Conservation (phyloP, 2,329 filamentous ascomycete species). For the Leptographium galeiforme region DNA sequence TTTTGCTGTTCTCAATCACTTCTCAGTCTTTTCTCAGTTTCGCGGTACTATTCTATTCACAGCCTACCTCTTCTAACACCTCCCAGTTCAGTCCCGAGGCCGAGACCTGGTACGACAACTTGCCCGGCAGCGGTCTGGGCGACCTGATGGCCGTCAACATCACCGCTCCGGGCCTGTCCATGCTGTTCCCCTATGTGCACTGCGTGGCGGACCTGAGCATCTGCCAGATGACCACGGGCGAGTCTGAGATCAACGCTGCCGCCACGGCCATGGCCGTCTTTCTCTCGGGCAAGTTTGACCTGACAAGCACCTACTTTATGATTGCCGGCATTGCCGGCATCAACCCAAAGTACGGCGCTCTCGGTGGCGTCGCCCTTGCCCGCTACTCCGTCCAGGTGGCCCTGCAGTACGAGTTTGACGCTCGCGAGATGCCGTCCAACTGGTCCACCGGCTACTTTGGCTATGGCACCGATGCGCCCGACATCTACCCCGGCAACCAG, state of each 20-base stretch:
- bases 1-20: too few relatives aligned
- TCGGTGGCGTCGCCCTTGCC: constrained; percentile 53
- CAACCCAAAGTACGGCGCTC: constrained; percentile 52
- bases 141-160: constrained; percentile 44
- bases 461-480: constrained; percentile 41
- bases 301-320: constrained; percentile 56
- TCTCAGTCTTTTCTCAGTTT: neutral
- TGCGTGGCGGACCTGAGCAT: constrained; percentile 47
- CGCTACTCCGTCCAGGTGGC: constrained; percentile 61
- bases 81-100: constrained; percentile 48
- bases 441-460: constrained; percentile 58
- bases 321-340: constrained; percentile 62
- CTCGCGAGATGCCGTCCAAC: constrained; percentile 51
- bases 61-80: neutral
- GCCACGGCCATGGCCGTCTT: constrained; percentile 48
- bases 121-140: constrained; percentile 30
- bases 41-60: neutral
- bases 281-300: constrained; percentile 49
- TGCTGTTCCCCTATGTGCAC: constrained; percentile 49
- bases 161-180: constrained; percentile 48
- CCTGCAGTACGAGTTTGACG: constrained; percentile 63
- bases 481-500: constrained; percentile 41
- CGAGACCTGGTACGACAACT: constrained; percentile 44
- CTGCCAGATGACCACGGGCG: constrained; percentile 57
- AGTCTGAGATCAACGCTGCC: constrained; percentile 64